Evolutionary conservation across 768 basidiomycete species (phyloP).

Genomic region (Termitomyces heimii): DNA sequence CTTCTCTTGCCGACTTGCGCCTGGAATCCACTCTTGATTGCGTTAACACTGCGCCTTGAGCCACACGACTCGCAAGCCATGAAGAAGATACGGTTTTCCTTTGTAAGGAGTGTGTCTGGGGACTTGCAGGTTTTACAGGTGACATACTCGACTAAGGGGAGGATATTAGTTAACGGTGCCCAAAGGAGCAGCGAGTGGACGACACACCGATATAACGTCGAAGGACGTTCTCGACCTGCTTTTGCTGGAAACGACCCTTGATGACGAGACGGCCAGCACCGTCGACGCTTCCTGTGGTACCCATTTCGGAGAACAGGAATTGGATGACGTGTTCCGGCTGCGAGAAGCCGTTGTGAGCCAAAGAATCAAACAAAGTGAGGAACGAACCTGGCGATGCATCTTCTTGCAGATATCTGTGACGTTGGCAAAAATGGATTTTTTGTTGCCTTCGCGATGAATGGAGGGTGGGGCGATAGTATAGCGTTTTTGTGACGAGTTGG

Average conservation of each 20-base stretch:
- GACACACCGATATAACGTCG: constrained; percentile 90
- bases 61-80: constrained; percentile 92
- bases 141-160: constrained; percentile 87
- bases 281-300: constrained; percentile 94
- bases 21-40: constrained; percentile 99
- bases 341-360: neutral
- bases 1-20: constrained; percentile 89
- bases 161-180: neutral
- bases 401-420: constrained; percentile 95
- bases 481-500: constrained; percentile 78
- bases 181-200: constrained; percentile 19
- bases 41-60: constrained; percentile 83
- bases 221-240: constrained; percentile 96
- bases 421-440: constrained; percentile 96
- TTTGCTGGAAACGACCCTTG: constrained; percentile 97
- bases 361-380: neutral
- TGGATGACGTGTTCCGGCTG: constrained; percentile 97
- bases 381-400: constrained; percentile 77
- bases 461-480: constrained; percentile 97
- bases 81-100: constrained; percentile 99
- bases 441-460: constrained; percentile 92
- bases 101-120: constrained; percentile 91
- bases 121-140: constrained; percentile 99
- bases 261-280: constrained; percentile 90
- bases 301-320: constrained; percentile 97